phyloP scores from a whole-genome alignment of 2,329 filamentous ascomycete genomes.

The Colletotrichum sp. region DNA sequence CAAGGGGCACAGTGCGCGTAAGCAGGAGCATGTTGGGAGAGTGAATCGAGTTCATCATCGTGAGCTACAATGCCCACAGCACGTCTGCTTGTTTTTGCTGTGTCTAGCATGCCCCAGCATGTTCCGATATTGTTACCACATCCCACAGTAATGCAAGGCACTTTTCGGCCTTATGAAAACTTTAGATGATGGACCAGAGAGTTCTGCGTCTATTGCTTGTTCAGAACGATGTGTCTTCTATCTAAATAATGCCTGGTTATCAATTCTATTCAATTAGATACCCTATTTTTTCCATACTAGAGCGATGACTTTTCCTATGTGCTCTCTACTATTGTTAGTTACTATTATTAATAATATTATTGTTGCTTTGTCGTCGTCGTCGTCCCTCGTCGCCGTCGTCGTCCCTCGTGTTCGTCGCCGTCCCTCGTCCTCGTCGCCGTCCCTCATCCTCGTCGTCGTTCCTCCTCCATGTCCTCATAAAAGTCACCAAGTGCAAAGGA shows the following conservation, averaged over 20 bases:
- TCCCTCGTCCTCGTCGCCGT: too few species aligned
- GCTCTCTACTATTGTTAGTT: too few species aligned
- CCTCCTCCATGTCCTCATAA: neutral
- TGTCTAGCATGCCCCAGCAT: neutral
- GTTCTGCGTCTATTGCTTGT: fast-evolving
- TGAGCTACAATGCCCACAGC: neutral
- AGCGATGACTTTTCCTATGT: neutral
- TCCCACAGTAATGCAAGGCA: neutral
- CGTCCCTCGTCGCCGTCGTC: too few species aligned
- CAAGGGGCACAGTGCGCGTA: neutral
- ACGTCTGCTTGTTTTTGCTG: neutral
- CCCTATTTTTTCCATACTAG: neutral
- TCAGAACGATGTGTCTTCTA: neutral
- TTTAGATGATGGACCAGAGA: neutral
- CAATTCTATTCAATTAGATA: fast-evolving
- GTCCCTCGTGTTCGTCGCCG: too few species aligned
- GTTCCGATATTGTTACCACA: neutral
- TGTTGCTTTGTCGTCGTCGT: neutral
- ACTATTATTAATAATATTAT: neutral
- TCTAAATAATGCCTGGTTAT: neutral
- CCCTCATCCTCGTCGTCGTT: too few species aligned
- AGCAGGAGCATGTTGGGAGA: neutral
- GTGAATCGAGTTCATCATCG: neutral
- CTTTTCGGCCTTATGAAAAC: neutral
- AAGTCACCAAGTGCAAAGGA: neutral